Evolutionary conservation across 345 rosid genomes (phyloP).

Genomic region (Sisymbrium altissimum): DNA sequence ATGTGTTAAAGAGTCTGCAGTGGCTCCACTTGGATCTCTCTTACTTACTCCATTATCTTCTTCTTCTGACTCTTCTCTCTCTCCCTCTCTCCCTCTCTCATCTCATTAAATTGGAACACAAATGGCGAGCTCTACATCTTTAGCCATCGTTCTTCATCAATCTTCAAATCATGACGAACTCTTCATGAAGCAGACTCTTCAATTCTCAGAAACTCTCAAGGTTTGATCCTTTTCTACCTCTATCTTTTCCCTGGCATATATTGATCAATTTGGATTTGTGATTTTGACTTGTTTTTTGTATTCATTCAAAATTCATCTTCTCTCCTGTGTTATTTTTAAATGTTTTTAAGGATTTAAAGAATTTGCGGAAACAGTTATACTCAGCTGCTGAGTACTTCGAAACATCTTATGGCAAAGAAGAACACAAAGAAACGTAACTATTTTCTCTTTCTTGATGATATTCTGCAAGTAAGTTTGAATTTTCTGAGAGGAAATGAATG

Average conservation of each 20-base stretch:
- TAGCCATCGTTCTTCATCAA: conserved; percentile 39
- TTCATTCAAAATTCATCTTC: conserved; percentile 6
- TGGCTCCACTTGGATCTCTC: conserved; percentile 27
- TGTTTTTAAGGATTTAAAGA: conserved; percentile 65
- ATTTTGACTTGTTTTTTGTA: neutral
- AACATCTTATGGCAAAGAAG: conserved; percentile 50
- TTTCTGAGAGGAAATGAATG: neutral
- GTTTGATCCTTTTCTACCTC: conserved; percentile 30
- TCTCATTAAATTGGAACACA: neutral
- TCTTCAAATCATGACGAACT: conserved; percentile 63
- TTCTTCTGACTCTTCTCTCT: neutral
- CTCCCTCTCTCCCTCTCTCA: conserved; percentile 6
- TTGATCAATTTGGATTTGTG: neutral
- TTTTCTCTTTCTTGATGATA: neutral
- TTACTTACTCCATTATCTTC: conserved; percentile 28
- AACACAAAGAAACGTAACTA: conserved; percentile 63
- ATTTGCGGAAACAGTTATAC: conserved; percentile 64
- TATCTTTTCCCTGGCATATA: neutral
- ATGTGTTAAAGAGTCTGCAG: conserved; percentile 16
- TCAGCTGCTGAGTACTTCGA: conserved; percentile 90
- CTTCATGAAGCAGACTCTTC: conserved; percentile 64
- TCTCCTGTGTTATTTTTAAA: neutral
- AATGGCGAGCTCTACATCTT: conserved; percentile 44
- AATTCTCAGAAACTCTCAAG: conserved; percentile 68
- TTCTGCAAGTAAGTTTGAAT: neutral